Evolutionary conservation across 805 yeast species (phyloP), one percentile per base, ranked within the genome.

Genomic region (Ogataea pini): DNA sequence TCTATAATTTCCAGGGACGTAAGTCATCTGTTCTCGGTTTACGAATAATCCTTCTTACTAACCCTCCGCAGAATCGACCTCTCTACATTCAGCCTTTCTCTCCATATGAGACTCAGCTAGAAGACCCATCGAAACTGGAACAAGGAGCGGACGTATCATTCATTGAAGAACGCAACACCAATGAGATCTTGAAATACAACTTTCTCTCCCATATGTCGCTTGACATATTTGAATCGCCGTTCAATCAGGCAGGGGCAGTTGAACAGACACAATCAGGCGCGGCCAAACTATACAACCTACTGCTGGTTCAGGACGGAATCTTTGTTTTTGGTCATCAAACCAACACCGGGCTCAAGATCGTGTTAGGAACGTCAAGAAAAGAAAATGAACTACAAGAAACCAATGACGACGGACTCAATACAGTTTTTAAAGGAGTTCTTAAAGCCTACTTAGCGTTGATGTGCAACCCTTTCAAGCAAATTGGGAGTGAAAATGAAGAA

Each of bases 161-260:
- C 36, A 44, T 61, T 3, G 62, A 59, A 36, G 67, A 61, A 28
- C 52, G 54, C 34, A 60, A 65, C 32, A 71, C 75, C 38, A 75
- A 80, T 54, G 72, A 71, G 49, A 67, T 78, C 46, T 67, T 84
- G 25, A 81, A 83, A 56, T 83, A 81, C 67, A 83, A 85, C 58
- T 85, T 85, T 56, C 69, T 85, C 25, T 78, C 88, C n/a, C 89
- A 85, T 60, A 84, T 85, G 85, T 82, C 89, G 4, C 67, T 85
- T 19, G 91, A 85, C 62, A 76, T 83, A 17, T 83, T 85, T 58
- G 72, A 82, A 28, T 78, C 86, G 2, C 72, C 77, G 4, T 68
- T 70, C 46, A 48, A 46, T 7, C 57, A 46, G 14, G 50, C 50
- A 22, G 51, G 52, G 6, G 31, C 50, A 4, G 42, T 18, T 46